phyloP scores from a whole-genome alignment of 2,329 filamentous ascomycete species.

The Aspergillus proliferans region DNA sequence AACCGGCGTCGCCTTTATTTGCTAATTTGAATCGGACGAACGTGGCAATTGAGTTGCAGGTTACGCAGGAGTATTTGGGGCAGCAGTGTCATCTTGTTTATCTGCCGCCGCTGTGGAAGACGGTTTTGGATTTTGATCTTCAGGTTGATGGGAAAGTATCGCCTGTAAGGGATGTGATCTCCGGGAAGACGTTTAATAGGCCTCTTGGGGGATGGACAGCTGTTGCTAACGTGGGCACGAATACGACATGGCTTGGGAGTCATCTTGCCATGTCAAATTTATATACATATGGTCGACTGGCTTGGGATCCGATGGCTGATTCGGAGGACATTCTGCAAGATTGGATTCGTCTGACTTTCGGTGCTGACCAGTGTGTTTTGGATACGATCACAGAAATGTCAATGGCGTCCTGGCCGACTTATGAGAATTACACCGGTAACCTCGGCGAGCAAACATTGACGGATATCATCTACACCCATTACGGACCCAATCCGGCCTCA shows the following conservation, averaged over 20 bases:
- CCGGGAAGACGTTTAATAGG: slow-evolving; percentile 43
- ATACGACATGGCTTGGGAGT: slow-evolving; percentile 62
- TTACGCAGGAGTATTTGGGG: slow-evolving; percentile 65
- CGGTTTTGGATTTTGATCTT: slow-evolving; percentile 61
- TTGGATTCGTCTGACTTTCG: slow-evolving; percentile 65
- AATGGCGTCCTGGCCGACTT: slow-evolving; percentile 64
- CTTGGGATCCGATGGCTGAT: slow-evolving; percentile 55
- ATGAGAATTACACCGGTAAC: slow-evolving; percentile 66
- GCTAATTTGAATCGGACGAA: slow-evolving; percentile 44
- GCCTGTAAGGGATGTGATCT: slow-evolving; percentile 43
- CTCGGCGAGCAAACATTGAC: slow-evolving; percentile 63
- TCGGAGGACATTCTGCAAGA: slow-evolving; percentile 51
- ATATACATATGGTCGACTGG: slow-evolving; percentile 62
- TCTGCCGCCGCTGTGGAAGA: slow-evolving; percentile 62
- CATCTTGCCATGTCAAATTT: slow-evolving; percentile 66
- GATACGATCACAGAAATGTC: slow-evolving; percentile 57
- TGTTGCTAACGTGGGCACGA: slow-evolving; percentile 61
- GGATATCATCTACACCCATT: slow-evolving; percentile 62
- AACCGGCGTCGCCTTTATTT: slow-evolving; percentile 61
- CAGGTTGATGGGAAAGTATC: slow-evolving; percentile 54
- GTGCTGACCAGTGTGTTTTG: slow-evolving; percentile 48
- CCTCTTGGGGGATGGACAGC: slow-evolving; percentile 57
- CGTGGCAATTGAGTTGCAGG: slow-evolving; percentile 58
- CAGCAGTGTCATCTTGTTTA: slow-evolving; percentile 66
- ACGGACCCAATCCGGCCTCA: slow-evolving; percentile 60